These are phyloP conservation scores for Colletotrichum phormii DNA, from an alignment of 2,329 filamentous ascomycete species.

Conservation along the genomic window DNA sequence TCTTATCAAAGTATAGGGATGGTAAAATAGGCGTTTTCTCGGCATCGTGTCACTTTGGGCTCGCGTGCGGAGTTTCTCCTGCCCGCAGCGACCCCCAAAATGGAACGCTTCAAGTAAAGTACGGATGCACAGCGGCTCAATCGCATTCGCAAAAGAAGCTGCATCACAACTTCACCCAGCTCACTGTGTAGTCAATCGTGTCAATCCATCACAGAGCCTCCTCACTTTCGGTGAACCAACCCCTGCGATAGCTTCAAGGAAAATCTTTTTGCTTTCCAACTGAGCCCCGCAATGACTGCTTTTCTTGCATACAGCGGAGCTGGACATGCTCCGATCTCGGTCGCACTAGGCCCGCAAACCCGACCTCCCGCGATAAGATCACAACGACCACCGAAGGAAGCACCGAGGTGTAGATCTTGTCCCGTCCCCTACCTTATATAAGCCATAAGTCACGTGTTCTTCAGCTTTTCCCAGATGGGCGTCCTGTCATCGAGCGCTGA, in stretches of 20 bases:
- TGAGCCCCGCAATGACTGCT: constrained; percentile 18
- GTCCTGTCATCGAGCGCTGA: neutral
- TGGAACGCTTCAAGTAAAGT: neutral
- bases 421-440: neutral
- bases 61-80: neutral
- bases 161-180: neutral
- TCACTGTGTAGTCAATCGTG: neutral
- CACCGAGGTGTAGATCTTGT: neutral
- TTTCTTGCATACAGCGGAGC: constrained; percentile 9
- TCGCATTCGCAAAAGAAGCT: neutral
- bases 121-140: no score
- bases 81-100: neutral
- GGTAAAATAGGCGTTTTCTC: neutral
- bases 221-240: neutral
- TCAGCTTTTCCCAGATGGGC: no score
- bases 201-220: neutral
- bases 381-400: constrained; percentile 6
- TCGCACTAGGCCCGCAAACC: constrained; percentile 9
- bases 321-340: constrained; percentile 30
- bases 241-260: constrained; percentile 6
- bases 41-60: neutral
- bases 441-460: neutral
- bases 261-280: neutral
- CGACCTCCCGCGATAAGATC: constrained; percentile 19
- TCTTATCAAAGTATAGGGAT: neutral